A percentile compares a stretch with the other conserved stretches of the same genome.
Evolutionary conservation across 305 asterid species (phyloP).

Genomic region (Rubia tinctorum): DNA sequence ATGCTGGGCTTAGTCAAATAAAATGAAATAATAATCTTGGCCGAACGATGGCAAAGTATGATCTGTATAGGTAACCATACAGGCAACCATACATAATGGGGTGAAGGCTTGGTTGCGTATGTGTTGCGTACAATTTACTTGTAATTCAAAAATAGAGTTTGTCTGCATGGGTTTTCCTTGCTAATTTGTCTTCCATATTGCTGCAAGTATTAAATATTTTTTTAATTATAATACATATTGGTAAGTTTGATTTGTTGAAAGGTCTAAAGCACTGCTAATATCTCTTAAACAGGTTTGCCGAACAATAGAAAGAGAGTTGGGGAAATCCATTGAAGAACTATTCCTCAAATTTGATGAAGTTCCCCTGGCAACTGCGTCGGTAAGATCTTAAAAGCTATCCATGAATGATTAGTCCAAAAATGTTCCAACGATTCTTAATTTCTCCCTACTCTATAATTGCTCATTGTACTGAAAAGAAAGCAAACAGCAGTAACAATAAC

Average conservation of each 20-base stretch:
- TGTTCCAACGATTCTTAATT: not conserved
- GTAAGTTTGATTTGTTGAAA: not conserved
- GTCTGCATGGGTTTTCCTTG: not conserved
- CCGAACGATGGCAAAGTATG: not conserved
- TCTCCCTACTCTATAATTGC: not conserved
- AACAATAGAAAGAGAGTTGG: constrained; percentile 65
- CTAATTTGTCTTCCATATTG: not conserved
- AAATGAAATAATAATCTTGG: not conserved
- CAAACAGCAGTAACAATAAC: not conserved
- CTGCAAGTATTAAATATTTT: constrained; percentile 1
- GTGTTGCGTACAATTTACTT: not conserved
- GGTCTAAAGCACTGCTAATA: constrained; percentile 8
- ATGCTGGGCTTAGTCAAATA: not conserved
- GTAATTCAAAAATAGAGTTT: not conserved
- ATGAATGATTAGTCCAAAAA: not conserved
- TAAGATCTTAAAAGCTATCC: constrained; percentile 38
- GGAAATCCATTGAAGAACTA: constrained; percentile 75
- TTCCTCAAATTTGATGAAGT: constrained; percentile 62
- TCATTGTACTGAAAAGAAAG: not conserved
- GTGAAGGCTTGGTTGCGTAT: not conserved
- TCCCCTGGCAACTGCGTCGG: constrained; percentile 98
- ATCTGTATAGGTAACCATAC: not conserved
- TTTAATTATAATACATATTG: not conserved
- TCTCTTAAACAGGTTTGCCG: constrained; percentile 60
- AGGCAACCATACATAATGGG: not conserved